A percentile compares a stretch with the other conserved stretches of the same genome.
phyloP scores from a whole-genome alignment of 2,329 filamentous ascomycete species.

The Ilyonectria destructans region DNA sequence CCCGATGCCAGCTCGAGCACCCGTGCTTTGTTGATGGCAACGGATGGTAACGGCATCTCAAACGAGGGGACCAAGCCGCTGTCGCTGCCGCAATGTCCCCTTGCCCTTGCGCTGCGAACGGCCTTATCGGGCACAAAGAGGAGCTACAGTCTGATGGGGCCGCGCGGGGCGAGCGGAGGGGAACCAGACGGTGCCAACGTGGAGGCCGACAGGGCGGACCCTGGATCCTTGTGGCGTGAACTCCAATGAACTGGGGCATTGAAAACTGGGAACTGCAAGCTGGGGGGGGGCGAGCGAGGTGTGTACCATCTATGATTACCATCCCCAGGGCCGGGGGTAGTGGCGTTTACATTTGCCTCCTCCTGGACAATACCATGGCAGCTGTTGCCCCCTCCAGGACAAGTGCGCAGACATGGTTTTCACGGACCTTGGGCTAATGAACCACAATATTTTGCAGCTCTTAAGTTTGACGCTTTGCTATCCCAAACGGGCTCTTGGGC shows the following conservation, averaged over 20 bases:
- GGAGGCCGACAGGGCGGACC: slow-evolving; percentile 18
- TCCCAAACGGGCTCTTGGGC: slow-evolving; percentile 9
- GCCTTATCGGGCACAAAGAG: slow-evolving; percentile 26
- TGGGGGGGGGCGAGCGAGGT: neutral
- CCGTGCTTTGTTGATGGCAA: neutral
- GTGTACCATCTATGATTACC: slow-evolving; percentile 1
- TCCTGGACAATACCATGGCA: slow-evolving; percentile 23
- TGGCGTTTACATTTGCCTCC: slow-evolving; percentile 46
- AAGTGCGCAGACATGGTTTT: slow-evolving; percentile 29
- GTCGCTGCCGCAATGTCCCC: neutral
- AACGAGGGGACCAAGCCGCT: slow-evolving; percentile 4
- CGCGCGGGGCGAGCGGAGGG: slow-evolving; percentile 11
- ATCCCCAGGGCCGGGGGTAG: slow-evolving; percentile 37
- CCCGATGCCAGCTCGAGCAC: neutral
- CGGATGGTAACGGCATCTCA: slow-evolving; percentile 4
- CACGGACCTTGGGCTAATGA: slow-evolving; percentile 27
- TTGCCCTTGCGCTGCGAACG: slow-evolving; percentile 17
- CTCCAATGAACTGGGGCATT: slow-evolving; percentile 26
- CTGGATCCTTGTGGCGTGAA: slow-evolving; percentile 26
- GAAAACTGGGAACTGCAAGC: slow-evolving; percentile 9
- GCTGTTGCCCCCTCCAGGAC: slow-evolving; percentile 27
- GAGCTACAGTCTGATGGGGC: slow-evolving; percentile 17
- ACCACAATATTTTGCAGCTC: slow-evolving; percentile 34
- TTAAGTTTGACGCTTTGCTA: slow-evolving; percentile 24
- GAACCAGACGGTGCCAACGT: slow-evolving; percentile 1